These are phyloP conservation scores for Aspergillus sclerotialis DNA, from an alignment of 2,329 filamentous ascomycete genomes.

Conservation along the genomic window DNA sequence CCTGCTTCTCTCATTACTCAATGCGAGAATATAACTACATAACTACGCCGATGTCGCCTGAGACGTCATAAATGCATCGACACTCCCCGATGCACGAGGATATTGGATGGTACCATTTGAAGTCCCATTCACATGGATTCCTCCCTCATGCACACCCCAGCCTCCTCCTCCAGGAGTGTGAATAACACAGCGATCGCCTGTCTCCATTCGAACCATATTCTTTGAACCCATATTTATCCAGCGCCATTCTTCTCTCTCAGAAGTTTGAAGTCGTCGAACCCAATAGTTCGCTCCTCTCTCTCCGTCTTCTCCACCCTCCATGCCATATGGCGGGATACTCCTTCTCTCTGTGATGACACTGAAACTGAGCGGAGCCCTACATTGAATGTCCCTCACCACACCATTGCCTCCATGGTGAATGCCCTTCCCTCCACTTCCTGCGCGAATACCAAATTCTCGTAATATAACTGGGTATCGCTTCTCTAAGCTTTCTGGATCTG, in stretches of 20 bases:
- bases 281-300: slow-evolving; percentile 62
- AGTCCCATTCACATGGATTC: no score
- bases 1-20: no score
- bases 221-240: slow-evolving; percentile 56
- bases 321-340: slow-evolving; percentile 68
- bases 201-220: slow-evolving; percentile 54
- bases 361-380: slow-evolving; percentile 68
- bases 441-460: slow-evolving; percentile 59
- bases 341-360: slow-evolving; percentile 68
- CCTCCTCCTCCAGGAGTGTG: slow-evolving; percentile 50
- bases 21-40: no score
- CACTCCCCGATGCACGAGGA: no score
- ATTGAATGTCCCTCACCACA: slow-evolving; percentile 72
- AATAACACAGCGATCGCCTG: slow-evolving; percentile 57
- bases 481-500: slow-evolving; percentile 73
- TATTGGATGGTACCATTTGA: no score
- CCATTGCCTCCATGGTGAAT: slow-evolving; percentile 68
- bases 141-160: no score
- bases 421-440: slow-evolving; percentile 58
- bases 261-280: slow-evolving; percentile 8
- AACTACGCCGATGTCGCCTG: no score
- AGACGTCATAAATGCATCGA: no score
- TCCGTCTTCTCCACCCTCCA: slow-evolving; percentile 72
- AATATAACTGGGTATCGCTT: slow-evolving; percentile 68
- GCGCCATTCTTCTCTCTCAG: slow-evolving; percentile 44